Percentiles rank a stretch among this genome's conserved stretches.
Conservation (phyloP, 2,329 filamentous ascomycete species). For the Phaeosphaeria sp. region DNA sequence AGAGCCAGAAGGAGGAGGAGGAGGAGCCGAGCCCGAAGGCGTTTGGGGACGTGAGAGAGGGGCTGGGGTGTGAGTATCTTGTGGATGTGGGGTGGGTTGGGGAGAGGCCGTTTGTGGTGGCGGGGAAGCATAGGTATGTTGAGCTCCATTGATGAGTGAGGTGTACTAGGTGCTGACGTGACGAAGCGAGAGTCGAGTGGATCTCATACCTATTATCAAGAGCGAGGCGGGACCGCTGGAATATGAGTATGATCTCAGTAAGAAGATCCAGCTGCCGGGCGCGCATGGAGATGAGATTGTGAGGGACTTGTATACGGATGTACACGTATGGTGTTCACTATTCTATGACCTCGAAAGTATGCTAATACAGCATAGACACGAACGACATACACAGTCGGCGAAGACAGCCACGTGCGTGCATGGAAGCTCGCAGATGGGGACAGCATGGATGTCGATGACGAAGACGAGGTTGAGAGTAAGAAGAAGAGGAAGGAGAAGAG, state of each 20-base stretch:
- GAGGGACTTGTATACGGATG: conserved; percentile 53
- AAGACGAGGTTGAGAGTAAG: conserved; percentile 18
- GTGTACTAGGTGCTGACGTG: conserved; percentile 4
- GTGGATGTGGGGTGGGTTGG: conserved; percentile 70
- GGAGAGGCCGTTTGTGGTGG: conserved; percentile 67
- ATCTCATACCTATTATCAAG: conserved; percentile 41
- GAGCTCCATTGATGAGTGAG: not conserved
- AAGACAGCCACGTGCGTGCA: conserved; percentile 55
- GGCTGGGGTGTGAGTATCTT: conserved; percentile 76
- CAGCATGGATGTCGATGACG: conserved; percentile 37
- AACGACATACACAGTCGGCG: conserved; percentile 56
- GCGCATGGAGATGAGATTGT: conserved; percentile 59
- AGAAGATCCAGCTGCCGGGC: conserved; percentile 43
- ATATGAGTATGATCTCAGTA: conserved; percentile 36
- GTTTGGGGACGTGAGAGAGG: conserved; percentile 73
- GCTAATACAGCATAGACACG: conserved; percentile 28
- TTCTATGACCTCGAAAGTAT: not conserved
- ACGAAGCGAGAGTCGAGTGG: conserved; percentile 32
- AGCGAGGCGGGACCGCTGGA: conserved; percentile 28
- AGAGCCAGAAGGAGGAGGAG: conserved; percentile 68
- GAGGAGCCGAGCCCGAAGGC: conserved; percentile 53
- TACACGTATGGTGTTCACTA: conserved; percentile 32
- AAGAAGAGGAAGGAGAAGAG: conserved; percentile 37
- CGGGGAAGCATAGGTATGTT: conserved; percentile 71
- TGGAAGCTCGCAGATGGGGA: conserved; percentile 45